Percentiles rank a stretch among this genome's conserved stretches.
Evolutionary conservation across 805 yeast genomes (phyloP).

Genomic region (Zygosaccharomyces bailii): DNA sequence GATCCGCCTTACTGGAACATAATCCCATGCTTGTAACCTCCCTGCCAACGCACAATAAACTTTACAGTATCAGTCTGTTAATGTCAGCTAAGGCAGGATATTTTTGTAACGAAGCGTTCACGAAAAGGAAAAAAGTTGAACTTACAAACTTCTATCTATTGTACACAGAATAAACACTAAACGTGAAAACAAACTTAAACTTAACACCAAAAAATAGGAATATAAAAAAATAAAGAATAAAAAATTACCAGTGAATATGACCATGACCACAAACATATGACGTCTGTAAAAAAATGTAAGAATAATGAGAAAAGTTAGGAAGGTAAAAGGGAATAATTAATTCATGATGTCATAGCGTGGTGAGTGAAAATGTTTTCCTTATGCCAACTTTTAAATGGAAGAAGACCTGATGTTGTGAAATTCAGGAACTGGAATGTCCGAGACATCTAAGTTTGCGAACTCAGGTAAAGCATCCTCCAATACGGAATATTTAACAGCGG

Average conservation of each 20-base stretch:
- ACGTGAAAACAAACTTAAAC: slow-evolving; percentile 3
- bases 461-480: slow-evolving; percentile 39
- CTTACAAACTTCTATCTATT: slow-evolving; percentile 3
- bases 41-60: too few relatives aligned
- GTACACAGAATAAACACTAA: slow-evolving; percentile 4
- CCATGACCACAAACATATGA: background rate
- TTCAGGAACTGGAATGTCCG: slow-evolving; percentile 43
- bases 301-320: background rate
- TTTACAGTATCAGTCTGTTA: too few relatives aligned
- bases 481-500: slow-evolving; percentile 42
- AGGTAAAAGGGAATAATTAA: background rate
- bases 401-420: slow-evolving; percentile 36
- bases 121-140: background rate
- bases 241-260: background rate
- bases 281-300: too few relatives aligned
- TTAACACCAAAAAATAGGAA: slow-evolving; percentile 1
- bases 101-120: too few relatives aligned
- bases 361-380: background rate
- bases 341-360: background rate
- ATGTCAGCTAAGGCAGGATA: too few relatives aligned
- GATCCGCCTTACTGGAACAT: slow-evolving; percentile 28
- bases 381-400: slow-evolving; percentile 13
- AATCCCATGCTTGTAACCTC: slow-evolving; percentile 25
- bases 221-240: background rate
- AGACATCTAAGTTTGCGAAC: slow-evolving; percentile 38